Base-by-base conservation (phyloP, 2,329 filamentous ascomycete genomes). In the Colletotrichum tamarilloi region DNA sequence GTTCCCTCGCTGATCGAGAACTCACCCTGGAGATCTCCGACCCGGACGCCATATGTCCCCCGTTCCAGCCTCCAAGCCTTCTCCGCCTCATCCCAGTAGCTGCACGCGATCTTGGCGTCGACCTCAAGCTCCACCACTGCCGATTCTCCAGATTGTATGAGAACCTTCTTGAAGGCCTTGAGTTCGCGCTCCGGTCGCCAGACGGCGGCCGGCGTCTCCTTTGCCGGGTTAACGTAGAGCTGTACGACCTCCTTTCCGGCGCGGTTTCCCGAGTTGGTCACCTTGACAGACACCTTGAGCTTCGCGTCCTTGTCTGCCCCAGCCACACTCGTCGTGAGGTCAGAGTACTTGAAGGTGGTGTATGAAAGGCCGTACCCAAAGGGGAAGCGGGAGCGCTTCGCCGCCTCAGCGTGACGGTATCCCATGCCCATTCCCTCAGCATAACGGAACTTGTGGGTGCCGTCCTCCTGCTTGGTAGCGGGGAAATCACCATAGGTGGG, bases 201-300 rank as follows among this genome's bases (percentile, higher is more conserved):
- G 7, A 58, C 72, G 9, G 26, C 24, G 42, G 42, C 1, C 3
- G 42, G 42, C 6, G 11, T 59, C 22, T 60, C 67, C 22, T 28
- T 35, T 2, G 70, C 62, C 1, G 76, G 76, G n/a, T 77, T 74
- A 46, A 82, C 76, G 64, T 80, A 82, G 1, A 80, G 75, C 67
- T 81, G 80, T 0, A 82, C 70, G 0, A 81, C 77, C 56, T 80
- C 77, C 22, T 77, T 74, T 3, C 80, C 80, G 1, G 75, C 72
- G 4, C 66, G 72, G 5, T 67, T 56, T 12, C 78, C 79, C 1
- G 76, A 78, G 74, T 80, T 79, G 35, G 72, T 38, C 6, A 86
- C 85, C 77, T 87, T 91, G 76, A 93, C 90, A 76, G 66, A 42
- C 6, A 28, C 55, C 12, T 76, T 78, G 66, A 79, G 64, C 14